Percentiles rank a stretch among this genome's conserved stretches.
Conservation (phyloP, 768 basidiomycete species). For the Boletus rufocinnamomeus region DNA sequence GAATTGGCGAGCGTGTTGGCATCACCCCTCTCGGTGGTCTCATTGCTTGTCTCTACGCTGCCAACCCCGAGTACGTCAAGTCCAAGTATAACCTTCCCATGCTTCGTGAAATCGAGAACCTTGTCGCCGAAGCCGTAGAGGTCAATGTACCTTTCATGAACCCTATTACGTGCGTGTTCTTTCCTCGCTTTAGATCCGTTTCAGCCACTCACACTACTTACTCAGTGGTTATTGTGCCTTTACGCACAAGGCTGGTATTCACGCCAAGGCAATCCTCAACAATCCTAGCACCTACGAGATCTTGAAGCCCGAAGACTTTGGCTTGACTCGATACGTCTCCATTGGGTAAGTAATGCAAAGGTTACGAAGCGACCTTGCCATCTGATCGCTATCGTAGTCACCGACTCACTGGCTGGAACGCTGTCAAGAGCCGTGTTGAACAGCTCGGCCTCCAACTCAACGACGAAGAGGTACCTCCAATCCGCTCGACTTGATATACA, state of each 20-base stretch:
- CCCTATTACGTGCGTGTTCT: constrained; percentile 73
- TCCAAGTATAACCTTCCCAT: constrained; percentile 97
- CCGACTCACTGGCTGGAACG: constrained; percentile 98
- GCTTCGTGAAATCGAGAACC: constrained; percentile 98
- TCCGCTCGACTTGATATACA: neutral
- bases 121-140: constrained; percentile 98
- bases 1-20: constrained; percentile 98
- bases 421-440: constrained; percentile 99
- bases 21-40: constrained; percentile 98
- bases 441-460: constrained; percentile 88
- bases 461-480: constrained; percentile 72
- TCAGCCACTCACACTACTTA: neutral
- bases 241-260: constrained; percentile 99
- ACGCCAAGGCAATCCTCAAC: constrained; percentile 99
- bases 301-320: constrained; percentile 98
- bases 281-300: constrained; percentile 99
- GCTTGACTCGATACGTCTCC: constrained; percentile 95
- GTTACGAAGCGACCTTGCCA: neutral
- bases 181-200: neutral
- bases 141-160: constrained; percentile 98
- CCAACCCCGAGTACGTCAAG: constrained; percentile 99
- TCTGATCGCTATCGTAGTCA: constrained; percentile 51
- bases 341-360: constrained; percentile 63
- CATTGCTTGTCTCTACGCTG: constrained; percentile 94
- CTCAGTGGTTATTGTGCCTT: constrained; percentile 96